phyloP scores from a whole-genome alignment of 768 basidiomycete species.

The Suillus decipiens region DNA sequence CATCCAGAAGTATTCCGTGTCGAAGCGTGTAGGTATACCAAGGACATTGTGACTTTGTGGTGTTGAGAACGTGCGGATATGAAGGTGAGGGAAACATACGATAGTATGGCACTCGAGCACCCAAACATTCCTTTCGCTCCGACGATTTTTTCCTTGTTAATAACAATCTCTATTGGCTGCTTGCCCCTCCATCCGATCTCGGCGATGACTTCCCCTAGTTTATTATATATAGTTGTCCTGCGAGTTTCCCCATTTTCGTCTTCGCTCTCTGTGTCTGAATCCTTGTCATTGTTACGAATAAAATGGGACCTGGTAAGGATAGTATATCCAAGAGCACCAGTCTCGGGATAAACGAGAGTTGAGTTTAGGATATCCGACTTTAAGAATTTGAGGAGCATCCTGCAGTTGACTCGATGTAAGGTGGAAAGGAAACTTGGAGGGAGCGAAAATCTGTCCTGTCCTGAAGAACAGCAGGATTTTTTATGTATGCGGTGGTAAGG shows the following conservation, averaged over 20 bases:
- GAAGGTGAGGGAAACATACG: constrained; percentile 38
- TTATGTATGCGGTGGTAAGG: background rate
- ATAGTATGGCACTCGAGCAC: constrained; percentile 52
- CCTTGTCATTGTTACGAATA: constrained; percentile 28
- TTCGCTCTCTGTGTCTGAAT: constrained; percentile 32
- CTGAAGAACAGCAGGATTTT: background rate
- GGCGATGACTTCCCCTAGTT: constrained; percentile 43
- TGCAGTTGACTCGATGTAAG: constrained; percentile 9
- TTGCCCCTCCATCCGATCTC: constrained; percentile 56
- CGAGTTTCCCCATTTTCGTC: constrained; percentile 31
- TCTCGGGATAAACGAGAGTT: constrained; percentile 52
- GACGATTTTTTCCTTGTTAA: constrained; percentile 53
- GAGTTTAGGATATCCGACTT: constrained; percentile 60
- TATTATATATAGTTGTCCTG: constrained; percentile 46
- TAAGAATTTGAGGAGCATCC: constrained; percentile 62
- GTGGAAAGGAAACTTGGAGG: background rate
- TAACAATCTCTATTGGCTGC: constrained; percentile 49
- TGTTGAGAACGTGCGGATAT: constrained; percentile 8
- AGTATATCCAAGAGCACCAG: constrained; percentile 48
- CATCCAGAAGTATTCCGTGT: constrained; percentile 60
- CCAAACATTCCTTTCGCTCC: constrained; percentile 59
- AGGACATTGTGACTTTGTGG: constrained; percentile 53
- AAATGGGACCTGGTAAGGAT: constrained; percentile 46
- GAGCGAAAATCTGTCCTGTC: background rate
- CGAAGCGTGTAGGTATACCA: constrained; percentile 63